Percentiles rank a stretch among this genome's conserved stretches.
These are phyloP conservation scores for Calonectria pteridis DNA, from an alignment of 2,329 filamentous ascomycete genomes.

Conservation along the genomic window DNA sequence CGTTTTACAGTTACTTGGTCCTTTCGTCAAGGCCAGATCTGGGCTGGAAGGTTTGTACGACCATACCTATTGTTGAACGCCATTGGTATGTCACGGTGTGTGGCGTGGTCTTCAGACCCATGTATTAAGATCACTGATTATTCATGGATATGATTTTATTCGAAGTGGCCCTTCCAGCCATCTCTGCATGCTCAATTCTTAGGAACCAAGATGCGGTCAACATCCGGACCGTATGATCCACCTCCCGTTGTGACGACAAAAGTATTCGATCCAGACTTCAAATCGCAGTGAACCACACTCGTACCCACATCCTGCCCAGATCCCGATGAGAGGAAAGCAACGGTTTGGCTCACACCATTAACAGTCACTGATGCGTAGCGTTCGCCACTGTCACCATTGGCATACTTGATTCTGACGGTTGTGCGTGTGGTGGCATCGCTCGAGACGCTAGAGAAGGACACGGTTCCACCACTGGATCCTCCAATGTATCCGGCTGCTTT, in stretches of 20 bases:
- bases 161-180: not conserved
- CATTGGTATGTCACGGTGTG: not conserved
- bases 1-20: not conserved
- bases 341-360: not conserved
- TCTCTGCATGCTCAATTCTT: not conserved
- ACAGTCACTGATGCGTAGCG: constrained; percentile 9
- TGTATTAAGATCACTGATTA: not conserved
- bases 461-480: constrained; percentile 57
- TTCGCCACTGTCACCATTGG: constrained; percentile 5
- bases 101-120: not conserved
- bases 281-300: constrained; percentile 13
- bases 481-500: constrained; percentile 68
- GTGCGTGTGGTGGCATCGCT: constrained; percentile 13
- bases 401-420: constrained; percentile 5
- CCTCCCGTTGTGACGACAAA: constrained; percentile 6
- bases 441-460: constrained; percentile 58
- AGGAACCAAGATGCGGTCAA: constrained; percentile 17
- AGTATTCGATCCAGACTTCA: constrained; percentile 9
- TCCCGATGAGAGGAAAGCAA: constrained; percentile 2
- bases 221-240: constrained; percentile 14
- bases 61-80: too few species aligned
- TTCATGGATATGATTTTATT: not conserved
- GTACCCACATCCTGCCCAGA: constrained; percentile 11
- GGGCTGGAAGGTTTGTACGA: too few species aligned
- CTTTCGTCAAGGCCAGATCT: too few species aligned